phyloP scores from a whole-genome alignment of 176 grass and related monocot species.

The Carex parvula region DNA sequence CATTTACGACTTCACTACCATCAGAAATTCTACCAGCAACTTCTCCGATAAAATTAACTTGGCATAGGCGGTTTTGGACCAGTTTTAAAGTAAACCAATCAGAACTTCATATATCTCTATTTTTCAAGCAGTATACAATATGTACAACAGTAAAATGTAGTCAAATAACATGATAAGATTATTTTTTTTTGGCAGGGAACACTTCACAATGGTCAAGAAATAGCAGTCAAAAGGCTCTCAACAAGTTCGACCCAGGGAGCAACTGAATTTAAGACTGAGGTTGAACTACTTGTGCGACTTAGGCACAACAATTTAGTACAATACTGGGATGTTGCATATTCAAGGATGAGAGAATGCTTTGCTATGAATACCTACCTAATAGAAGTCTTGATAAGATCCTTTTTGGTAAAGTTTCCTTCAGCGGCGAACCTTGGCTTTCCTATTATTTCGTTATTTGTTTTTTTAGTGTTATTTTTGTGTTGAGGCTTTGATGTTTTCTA shows the following conservation, averaged over 20 bases:
- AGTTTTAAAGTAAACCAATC: not conserved
- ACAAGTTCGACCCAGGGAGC: constrained; percentile 2
- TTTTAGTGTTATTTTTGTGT: no score
- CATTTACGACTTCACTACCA: not conserved
- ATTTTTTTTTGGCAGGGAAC: not conserved
- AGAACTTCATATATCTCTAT: not conserved
- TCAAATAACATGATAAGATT: not conserved
- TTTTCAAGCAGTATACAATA: not conserved
- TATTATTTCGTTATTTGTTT: not conserved
- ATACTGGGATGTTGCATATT: constrained; percentile 7
- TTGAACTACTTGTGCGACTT: not conserved
- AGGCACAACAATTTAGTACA: constrained; percentile 26
- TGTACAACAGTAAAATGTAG: not conserved
- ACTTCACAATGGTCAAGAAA: constrained; percentile 10
- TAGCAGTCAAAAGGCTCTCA: constrained; percentile 27
- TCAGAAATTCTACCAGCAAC: constrained; percentile 16
- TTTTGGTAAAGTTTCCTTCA: not conserved
- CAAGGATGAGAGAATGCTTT: constrained; percentile 2
- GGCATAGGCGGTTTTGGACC: constrained; percentile 20
- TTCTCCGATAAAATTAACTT: constrained; percentile 27
- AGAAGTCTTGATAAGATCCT: constrained; percentile 15
- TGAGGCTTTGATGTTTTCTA: no score
- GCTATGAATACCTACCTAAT: constrained; percentile 17
- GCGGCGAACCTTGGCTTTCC: not conserved
- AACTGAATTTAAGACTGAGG: constrained; percentile 23